Evolutionary conservation across 1,284 basidiomycete genomes (phyloP), one percentile per base, ranked within the genome.

Genomic region (Gastroboletus turbinatus): DNA sequence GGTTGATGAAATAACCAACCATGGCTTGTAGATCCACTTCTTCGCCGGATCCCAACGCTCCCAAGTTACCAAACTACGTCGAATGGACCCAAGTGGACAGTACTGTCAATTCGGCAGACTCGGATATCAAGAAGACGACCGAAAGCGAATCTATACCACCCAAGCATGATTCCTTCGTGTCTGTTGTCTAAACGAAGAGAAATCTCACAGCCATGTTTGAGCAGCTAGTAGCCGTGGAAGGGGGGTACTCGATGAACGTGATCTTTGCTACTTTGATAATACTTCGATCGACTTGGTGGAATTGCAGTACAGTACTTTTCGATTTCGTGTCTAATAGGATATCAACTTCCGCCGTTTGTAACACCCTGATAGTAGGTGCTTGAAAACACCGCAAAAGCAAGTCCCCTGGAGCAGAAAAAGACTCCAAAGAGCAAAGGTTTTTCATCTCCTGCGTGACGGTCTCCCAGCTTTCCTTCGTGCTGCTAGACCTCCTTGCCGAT

Each of bases 381-480:
- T 19, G 27, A 23, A 46, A 44, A 33, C 29, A 50, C 44, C 14
- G 25, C 7, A 10, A 32, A 19, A 47, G 13, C 5, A 50, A 33
- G 23, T 35, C 30, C 40, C 25, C 23, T 3, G 16, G 10, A 23
- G 27, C n/a, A 32, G 29, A 45, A 25, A 17, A 33, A 25, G 33
- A 47, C 4, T 16, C 29, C n/a, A 14, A 29, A 13, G 10, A 47
- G 8, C 9, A 8, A 32, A 7, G 9, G 0, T 7, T 35, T 6
- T 30, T 76, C 69, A 91, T 71, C 87, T 80, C 73, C 88, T 81
- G 62, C 88, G 80, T 58, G 87, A 81, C 27, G 87, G 80, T 32
- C 85, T 80, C 23, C 89, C 89, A 36, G 88, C 75, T 68, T 83
- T 87, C 59, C 83, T 77, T 55, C 79, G 75, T 40, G 80, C 85